phyloP scores from a whole-genome alignment of 208 protist species.

The Acanthamoeba lenticulata region DNA sequence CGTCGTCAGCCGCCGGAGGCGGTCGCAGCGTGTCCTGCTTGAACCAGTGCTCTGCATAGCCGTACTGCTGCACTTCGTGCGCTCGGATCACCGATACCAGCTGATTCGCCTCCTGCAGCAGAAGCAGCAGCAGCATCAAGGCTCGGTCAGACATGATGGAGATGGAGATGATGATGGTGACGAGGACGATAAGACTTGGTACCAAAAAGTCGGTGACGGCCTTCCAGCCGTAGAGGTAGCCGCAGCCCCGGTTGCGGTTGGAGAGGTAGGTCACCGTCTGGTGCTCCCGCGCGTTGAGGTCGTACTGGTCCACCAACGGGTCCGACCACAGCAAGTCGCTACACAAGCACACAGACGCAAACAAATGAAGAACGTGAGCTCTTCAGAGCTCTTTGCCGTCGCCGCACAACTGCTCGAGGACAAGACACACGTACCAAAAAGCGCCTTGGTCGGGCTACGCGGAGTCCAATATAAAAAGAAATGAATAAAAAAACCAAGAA shows the following conservation, averaged over 20 bases:
- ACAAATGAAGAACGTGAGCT: neutral
- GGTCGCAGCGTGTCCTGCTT: constrained; percentile 12
- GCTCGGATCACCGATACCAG: constrained; percentile 91
- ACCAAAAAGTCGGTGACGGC: constrained; percentile 71
- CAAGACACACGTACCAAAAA: neutral
- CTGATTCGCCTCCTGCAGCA: constrained; percentile 80
- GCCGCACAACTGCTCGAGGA: no score
- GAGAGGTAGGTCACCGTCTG: constrained; percentile 30
- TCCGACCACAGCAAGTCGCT: constrained; percentile 92
- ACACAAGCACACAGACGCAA: neutral
- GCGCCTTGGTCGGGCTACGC: constrained; percentile 26
- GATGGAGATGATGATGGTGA: constrained; percentile 85
- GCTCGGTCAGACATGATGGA: no score
- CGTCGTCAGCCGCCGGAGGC: neutral
- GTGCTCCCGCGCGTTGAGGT: constrained; percentile 75
- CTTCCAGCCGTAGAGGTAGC: constrained; percentile 56
- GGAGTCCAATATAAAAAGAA: neutral
- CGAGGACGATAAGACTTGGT: constrained; percentile 66
- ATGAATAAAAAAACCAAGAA: constrained; percentile 76
- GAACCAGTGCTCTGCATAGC: constrained; percentile 67
- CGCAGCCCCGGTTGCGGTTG: constrained; percentile 84
- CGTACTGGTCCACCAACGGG: constrained; percentile 92
- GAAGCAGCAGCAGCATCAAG: neutral
- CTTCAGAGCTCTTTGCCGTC: neutral
- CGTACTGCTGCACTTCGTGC: constrained; percentile 93